phyloP scores from a whole-genome alignment of 768 basidiomycete genomes.

The Termitomyces sp. region DNA sequence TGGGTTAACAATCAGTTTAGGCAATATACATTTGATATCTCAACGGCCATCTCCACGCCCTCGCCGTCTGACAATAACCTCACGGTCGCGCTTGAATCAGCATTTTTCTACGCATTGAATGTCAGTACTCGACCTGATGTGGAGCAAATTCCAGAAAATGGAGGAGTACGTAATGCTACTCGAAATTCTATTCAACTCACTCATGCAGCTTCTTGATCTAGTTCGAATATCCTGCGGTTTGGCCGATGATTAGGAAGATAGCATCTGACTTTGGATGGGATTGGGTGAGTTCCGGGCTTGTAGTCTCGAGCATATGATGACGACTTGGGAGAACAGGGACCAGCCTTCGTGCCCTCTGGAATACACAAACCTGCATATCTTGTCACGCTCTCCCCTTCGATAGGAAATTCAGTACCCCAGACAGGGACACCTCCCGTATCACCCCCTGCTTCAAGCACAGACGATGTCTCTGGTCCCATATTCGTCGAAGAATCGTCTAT shows the following conservation, averaged over 20 bases:
- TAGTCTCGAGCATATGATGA: background rate
- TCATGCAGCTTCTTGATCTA: conserved; percentile 13
- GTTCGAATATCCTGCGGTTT: conserved; percentile 50
- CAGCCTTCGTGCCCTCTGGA: conserved; percentile 54
- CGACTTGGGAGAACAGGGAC: conserved; percentile 34
- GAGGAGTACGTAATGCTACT: conserved; percentile 23
- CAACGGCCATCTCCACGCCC: conserved; percentile 33
- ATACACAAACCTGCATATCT: conserved; percentile 55
- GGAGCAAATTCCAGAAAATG: conserved; percentile 36
- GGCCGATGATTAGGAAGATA: conserved; percentile 47
- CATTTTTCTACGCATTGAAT: conserved; percentile 50
- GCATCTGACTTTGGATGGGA: conserved; percentile 61
- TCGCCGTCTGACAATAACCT: conserved; percentile 35
- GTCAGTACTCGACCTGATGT: conserved; percentile 37
- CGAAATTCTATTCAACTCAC: background rate
- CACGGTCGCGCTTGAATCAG: conserved; percentile 50
- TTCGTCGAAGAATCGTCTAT: conserved; percentile 51
- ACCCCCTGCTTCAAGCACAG: conserved; percentile 19
- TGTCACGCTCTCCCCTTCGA: conserved; percentile 32
- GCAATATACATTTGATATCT: conserved; percentile 51
- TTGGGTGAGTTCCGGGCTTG: conserved; percentile 34
- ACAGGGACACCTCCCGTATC: conserved; percentile 21
- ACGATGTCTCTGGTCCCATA: conserved; percentile 22
- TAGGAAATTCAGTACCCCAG: conserved; percentile 10
- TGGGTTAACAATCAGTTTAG: conserved; percentile 60